phyloP scores from a whole-genome alignment of 805 yeast species.

The Sugiyamaella valdiviana region DNA sequence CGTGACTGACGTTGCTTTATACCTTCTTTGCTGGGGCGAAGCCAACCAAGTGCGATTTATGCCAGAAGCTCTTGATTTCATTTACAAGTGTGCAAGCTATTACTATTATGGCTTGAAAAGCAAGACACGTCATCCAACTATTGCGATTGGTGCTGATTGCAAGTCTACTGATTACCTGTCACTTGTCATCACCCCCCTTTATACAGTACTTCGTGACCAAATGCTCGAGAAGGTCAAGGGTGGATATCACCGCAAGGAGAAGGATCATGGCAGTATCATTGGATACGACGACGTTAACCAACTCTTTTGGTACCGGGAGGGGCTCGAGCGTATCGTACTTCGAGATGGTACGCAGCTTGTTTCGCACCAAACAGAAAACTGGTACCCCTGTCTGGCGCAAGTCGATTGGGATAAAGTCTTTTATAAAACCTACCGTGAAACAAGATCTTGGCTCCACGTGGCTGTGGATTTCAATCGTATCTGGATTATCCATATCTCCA shows the following conservation, averaged over 20 bases:
- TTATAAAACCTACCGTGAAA: slow-evolving; percentile 75
- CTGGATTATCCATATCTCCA: slow-evolving; percentile 86
- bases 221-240: slow-evolving; percentile 43
- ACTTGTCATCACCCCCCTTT: slow-evolving; percentile 69
- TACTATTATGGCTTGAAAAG: slow-evolving; percentile 41
- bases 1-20: slow-evolving; percentile 59
- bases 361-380: slow-evolving; percentile 46
- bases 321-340: slow-evolving; percentile 51
- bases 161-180: slow-evolving; percentile 48
- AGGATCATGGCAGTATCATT: slow-evolving; percentile 61
- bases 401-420: slow-evolving; percentile 65
- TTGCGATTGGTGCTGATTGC: no score
- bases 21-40: slow-evolving; percentile 82
- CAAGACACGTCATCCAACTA: no score
- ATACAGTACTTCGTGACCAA: slow-evolving; percentile 52
- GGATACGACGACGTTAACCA: slow-evolving; percentile 92
- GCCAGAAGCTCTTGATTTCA: slow-evolving; percentile 84
- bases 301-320: slow-evolving; percentile 73
- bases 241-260: slow-evolving; percentile 42
- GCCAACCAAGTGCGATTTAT: slow-evolving; percentile 78
- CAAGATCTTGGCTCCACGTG: slow-evolving; percentile 95
- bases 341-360: slow-evolving; percentile 44
- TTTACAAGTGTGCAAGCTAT: slow-evolving; percentile 75
- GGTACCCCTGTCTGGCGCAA: slow-evolving; percentile 49
- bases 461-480: slow-evolving; percentile 94